These are phyloP conservation scores for Aphanomyces stellatus DNA, from an alignment of 352 stramenopile genomes.

Conservation along the genomic window DNA sequence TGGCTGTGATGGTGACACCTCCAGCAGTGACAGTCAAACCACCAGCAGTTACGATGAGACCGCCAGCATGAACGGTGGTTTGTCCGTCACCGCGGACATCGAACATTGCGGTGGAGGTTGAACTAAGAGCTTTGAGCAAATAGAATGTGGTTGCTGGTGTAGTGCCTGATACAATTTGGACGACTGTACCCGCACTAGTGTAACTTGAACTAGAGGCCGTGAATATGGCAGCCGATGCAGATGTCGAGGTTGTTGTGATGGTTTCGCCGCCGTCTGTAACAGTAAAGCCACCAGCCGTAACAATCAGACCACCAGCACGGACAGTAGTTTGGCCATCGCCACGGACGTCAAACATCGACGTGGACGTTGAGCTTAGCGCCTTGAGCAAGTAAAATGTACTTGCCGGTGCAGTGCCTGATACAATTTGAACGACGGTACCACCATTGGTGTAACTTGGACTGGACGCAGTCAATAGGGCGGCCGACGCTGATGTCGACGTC, in stretches of 20 bases:
- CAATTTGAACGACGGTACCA: too few relatives aligned
- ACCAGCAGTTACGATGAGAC: slow-evolving; percentile 27
- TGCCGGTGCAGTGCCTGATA: too few relatives aligned
- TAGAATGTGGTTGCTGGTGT: not conserved
- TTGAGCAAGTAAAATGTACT: too few relatives aligned
- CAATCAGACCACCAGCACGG: too few relatives aligned
- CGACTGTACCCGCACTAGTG: not conserved
- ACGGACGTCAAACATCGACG: too few relatives aligned
- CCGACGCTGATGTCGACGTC: not conserved
- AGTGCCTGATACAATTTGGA: not conserved
- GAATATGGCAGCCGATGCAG: not conserved
- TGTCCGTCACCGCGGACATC: slow-evolving; percentile 25
- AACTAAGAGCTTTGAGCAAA: slow-evolving; percentile 22
- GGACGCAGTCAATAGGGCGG: not conserved
- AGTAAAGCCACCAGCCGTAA: too few relatives aligned
- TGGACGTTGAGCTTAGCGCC: too few relatives aligned
- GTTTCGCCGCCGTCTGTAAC: too few relatives aligned
- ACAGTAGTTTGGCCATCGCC: too few relatives aligned
- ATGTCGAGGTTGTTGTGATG: slow-evolving; percentile 21
- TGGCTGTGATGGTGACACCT: slow-evolving; percentile 29
- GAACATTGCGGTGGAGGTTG: slow-evolving; percentile 21
- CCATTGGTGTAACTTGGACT: not conserved
- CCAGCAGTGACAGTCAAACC: too few relatives aligned
- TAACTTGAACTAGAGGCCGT: not conserved
- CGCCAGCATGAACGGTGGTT: slow-evolving; percentile 30